A percentile compares a stretch with the other conserved stretches of the same genome.
phyloP scores from a whole-genome alignment of 768 basidiomycete genomes.

The Amanita subjunquillea region DNA sequence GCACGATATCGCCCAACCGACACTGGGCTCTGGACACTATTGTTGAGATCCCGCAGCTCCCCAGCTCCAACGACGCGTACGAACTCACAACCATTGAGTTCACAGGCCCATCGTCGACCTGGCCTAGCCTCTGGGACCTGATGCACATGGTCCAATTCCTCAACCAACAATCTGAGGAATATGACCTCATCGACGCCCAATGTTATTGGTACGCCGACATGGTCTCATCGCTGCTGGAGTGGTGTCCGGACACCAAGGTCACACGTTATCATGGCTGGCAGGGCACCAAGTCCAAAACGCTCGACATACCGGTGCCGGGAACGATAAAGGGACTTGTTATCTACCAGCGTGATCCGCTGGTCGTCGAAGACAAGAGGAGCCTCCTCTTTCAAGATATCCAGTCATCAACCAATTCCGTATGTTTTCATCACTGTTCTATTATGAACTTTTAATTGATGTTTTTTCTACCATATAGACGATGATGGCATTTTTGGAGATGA shows the following conservation, averaged over 20 bases:
- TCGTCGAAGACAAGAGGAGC: neutral
- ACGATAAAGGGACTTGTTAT: neutral
- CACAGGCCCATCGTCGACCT: neutral
- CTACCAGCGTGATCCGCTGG: neutral
- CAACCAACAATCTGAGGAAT: neutral
- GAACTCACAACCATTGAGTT: neutral
- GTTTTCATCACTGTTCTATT: neutral
- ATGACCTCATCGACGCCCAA: neutral
- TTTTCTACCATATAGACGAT: neutral
- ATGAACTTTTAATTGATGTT: neutral
- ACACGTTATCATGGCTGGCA: neutral
- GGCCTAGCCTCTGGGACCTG: neutral
- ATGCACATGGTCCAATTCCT: neutral
- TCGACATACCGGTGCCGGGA: neutral
- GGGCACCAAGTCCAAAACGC: neutral
- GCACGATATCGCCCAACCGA: neutral
- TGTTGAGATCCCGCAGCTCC: neutral
- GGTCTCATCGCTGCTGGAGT: neutral
- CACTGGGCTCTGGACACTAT: neutral
- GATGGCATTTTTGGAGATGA: neutral
- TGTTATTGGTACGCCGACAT: constrained; percentile 3
- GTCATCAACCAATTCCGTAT: neutral
- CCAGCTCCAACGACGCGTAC: neutral
- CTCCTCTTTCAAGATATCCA: neutral
- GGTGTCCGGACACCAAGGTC: neutral